Percentiles rank a stretch among this genome's conserved stretches.
Conservation (phyloP, 139 green algal genomes). For the Yamagishiella unicocca region DNA sequence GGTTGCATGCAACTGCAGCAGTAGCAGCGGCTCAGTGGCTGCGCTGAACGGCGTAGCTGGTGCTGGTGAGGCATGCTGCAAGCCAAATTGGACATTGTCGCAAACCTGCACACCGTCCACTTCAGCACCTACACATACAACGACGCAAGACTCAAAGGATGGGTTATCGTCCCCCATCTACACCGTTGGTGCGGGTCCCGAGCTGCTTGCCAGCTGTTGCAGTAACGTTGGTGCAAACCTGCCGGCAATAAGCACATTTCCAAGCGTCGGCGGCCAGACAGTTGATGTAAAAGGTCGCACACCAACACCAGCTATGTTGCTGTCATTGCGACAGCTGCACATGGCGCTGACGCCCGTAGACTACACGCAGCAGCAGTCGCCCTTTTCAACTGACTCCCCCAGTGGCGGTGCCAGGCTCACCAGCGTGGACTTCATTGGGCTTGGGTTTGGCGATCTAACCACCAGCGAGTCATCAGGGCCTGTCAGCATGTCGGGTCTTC, state of each 20-base stretch:
- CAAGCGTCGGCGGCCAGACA: neutral
- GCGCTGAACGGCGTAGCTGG: too few relatives aligned
- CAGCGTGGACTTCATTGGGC: neutral
- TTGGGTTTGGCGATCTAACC: neutral
- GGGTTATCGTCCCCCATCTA: neutral
- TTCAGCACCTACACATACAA: too few relatives aligned
- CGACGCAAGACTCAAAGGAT: neutral
- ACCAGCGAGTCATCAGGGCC: neutral
- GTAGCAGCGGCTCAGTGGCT: too few relatives aligned
- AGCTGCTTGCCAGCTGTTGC: neutral
- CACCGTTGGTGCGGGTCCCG: neutral
- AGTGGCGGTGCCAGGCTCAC: neutral
- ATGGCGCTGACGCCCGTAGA: neutral
- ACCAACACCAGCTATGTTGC: neutral
- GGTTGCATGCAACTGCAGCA: too few relatives aligned
- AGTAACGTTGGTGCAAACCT: neutral
- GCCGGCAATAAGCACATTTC: neutral
- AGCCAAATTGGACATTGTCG: too few relatives aligned
- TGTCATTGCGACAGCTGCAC: constrained; percentile 8
- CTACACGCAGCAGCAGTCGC: constrained; percentile 1
- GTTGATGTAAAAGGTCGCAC: neutral
- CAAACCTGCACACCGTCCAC: too few relatives aligned
- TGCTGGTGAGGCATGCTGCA: too few relatives aligned
- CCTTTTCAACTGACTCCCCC: neutral
- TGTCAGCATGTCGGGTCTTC: neutral